Base-by-base conservation (phyloP, 1,139 yeast genomes). In the Zygosaccharomyces pseudobailii region DNA sequence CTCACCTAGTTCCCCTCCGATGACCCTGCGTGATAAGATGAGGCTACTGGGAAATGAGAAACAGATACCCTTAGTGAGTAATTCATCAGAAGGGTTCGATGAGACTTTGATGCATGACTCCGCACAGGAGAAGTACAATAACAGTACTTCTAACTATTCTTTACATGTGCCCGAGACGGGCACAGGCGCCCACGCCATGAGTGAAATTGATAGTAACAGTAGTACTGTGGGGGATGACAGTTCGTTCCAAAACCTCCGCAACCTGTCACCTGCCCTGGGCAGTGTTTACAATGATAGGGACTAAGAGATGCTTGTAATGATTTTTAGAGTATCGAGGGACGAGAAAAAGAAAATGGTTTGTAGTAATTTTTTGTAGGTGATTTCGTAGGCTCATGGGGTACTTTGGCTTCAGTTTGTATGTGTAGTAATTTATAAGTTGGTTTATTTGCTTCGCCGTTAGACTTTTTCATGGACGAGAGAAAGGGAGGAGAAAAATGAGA, bases 171-270 rank as follows among this genome's bases (percentile, higher is more conserved):
- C 17, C 17, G 19, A 38, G 27, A 30, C 25, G 13, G 36, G 25
- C 20, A n/a, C 19, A 28, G 20, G 10, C 47, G 39, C 40, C 35
- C 22, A n/a, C 28, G 27, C 41, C n/a, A 40, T 41, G 36, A 53
- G 54, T 39, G 63, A 59, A 40, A 37, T 57, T 13, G 62, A 57
- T 22, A 59, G 63, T 42, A 58, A 54, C 42, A 47, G 50, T 20
- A 59, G 64, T 43, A 59, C 62, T n/a, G 48, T 53, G n/a, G 63
- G 62, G 23, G 65, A 61, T 44, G 65, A 59, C 34, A 42, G 46
- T 7, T 61, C 65, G 17, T 59, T 59, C 38, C 52, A 51, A 31
- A 55, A 49, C 36, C 47, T 56, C 33, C 51, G 49, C 42, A 55
- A 52, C 41, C 36, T 53, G 8, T 55, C 60, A 8, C 56, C 58